Base-by-base conservation (phyloP, 176 grass and related monocot species). In the Cymbopogon citratus region DNA sequence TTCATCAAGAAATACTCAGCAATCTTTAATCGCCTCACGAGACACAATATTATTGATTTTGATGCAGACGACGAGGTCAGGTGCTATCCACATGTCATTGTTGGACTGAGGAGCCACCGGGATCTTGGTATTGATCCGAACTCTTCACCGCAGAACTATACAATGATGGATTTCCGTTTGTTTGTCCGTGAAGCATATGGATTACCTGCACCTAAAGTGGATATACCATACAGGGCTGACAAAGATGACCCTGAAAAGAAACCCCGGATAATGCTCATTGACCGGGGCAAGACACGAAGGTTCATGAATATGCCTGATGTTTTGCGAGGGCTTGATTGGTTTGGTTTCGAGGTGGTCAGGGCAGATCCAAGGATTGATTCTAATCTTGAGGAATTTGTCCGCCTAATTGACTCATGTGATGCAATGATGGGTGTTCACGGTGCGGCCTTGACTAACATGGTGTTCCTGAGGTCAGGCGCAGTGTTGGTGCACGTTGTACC, bases 401-500 rank as follows among this genome's bases (percentile, higher is more conserved):
- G 15, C 29, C 39, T 90, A 0, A 82, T 97, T 1, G 75, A 94
- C 63, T 89, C 80, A 1, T 97, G 89, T 19, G 87, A 91, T 43
- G 91, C 82, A 54, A 86, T 97, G 46, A 83, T 97, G 71, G 94
- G 91, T 0, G 94, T 88, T 14, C 94, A 97, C 0, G 94, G 94
- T 1, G 87, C 91, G 0, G 89, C 82, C 54, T 75, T 97, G 51
- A 94, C 94, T 0, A 97, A 97, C 61, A 90, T 92, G 82, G 83
- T 97, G 59, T 97, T 94, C 73, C 82, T 97, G 46, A 80, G 72
- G 52, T 75, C 73, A 2, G 76, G 85, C 0, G 87, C 82, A 1
- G 80, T 88, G 19, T 19, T 97, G 80, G 86, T 94, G 34, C 94
- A 97, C 71, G 71, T 97, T 24, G 89, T 97, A 71, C 94, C 91